Conservation (phyloP, 2,329 filamentous ascomycete species). For the Penicillium corylophilum region DNA sequence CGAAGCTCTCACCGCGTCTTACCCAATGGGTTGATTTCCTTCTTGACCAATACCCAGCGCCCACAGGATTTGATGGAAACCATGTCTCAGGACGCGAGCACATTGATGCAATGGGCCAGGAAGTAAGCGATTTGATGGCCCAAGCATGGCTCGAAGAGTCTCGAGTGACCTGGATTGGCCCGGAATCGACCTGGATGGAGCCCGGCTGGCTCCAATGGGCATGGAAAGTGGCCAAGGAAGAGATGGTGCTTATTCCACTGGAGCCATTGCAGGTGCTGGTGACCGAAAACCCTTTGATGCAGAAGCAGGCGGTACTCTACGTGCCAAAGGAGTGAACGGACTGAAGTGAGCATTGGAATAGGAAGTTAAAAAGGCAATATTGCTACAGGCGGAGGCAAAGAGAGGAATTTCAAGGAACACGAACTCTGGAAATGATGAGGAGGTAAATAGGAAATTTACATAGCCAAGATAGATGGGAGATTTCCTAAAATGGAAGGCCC, state of each 20-base stretch:
- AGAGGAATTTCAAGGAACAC: neutral
- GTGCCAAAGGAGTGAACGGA: constrained; percentile 28
- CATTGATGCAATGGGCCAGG: constrained; percentile 10
- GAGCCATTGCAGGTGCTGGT: constrained; percentile 35
- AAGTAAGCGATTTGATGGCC: constrained; percentile 21
- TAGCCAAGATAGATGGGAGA: neutral
- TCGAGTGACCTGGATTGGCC: constrained; percentile 18
- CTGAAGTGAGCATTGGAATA: constrained; percentile 1
- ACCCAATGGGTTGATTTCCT: constrained; percentile 38
- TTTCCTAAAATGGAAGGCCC: neutral
- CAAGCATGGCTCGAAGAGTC: constrained; percentile 6
- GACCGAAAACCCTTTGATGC: constrained; percentile 23
- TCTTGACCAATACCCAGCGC: constrained; percentile 34
- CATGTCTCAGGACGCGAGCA: constrained; percentile 31
- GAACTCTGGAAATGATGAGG: neutral
- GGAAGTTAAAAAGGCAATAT: neutral
- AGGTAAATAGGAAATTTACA: neutral
- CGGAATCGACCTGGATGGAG: constrained; percentile 38
- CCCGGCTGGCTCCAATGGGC: constrained; percentile 44
- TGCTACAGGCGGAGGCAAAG: neutral
- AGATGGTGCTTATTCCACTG: constrained; percentile 36
- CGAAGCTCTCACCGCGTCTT: constrained; percentile 33
- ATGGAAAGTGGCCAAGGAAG: constrained; percentile 43
- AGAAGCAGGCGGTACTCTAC: constrained; percentile 38
- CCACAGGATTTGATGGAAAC: constrained; percentile 30